Conservation (phyloP, 345 rosid genomes). For the Linum tenue region DNA sequence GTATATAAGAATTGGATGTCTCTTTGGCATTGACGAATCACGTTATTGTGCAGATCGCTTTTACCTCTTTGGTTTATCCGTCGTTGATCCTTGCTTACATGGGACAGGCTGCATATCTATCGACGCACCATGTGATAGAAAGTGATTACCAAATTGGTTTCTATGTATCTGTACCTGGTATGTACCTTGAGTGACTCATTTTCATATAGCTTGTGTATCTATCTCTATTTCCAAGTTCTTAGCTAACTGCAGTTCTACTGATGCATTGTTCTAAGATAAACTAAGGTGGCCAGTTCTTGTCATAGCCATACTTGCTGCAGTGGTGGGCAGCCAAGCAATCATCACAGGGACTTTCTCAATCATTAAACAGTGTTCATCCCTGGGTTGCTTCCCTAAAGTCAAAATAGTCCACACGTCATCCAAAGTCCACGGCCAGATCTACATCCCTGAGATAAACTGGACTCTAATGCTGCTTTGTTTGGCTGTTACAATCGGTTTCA, state of each 20-base stretch:
- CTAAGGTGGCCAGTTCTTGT: constrained; percentile 15
- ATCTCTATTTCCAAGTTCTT: background rate
- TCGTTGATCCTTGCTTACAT: constrained; percentile 13
- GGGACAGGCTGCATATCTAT: constrained; percentile 11
- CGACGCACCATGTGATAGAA: constrained; percentile 1
- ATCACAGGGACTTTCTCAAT: constrained; percentile 14
- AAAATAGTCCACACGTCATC: constrained; percentile 11
- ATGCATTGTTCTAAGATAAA: background rate
- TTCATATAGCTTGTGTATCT: background rate
- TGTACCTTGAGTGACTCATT: background rate
- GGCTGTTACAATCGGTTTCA: constrained; percentile 14
- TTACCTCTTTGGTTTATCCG: constrained; percentile 14
- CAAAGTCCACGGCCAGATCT: constrained; percentile 11
- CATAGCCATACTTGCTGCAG: constrained; percentile 10
- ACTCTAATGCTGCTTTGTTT: constrained; percentile 11
- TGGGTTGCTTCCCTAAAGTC: constrained; percentile 15
- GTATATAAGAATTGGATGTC: background rate
- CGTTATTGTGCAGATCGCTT: constrained; percentile 7
- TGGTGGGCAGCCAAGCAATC: constrained; percentile 15
- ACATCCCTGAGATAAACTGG: constrained; percentile 16
- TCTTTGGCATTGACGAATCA: background rate
- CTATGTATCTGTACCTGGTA: constrained; percentile 15
- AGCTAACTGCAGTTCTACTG: background rate
- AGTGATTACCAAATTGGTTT: constrained; percentile 9
- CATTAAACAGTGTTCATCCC: constrained; percentile 9